These are phyloP conservation scores for Ascoidea rubescens DNA, from an alignment of 805 yeast species.

Conservation along the genomic window DNA sequence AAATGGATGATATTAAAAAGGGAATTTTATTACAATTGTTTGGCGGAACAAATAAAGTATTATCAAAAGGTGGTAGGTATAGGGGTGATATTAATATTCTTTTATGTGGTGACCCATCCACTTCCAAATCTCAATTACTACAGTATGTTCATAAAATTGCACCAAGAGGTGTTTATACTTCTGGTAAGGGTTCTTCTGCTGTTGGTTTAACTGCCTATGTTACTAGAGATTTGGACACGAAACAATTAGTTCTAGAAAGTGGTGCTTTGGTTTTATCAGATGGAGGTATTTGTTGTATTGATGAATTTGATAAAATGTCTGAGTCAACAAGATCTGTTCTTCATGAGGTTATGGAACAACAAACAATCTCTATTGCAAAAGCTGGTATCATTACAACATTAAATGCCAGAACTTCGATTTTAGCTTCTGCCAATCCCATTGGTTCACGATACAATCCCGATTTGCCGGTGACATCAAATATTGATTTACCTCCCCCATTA, in stretches of 20 bases:
- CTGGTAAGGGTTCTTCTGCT: conserved; percentile 98
- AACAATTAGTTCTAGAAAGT: conserved; percentile 82
- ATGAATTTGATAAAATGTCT: conserved; percentile 96
- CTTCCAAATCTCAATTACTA: conserved; percentile 87
- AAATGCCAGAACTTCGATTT: conserved; percentile 89
- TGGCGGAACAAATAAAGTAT: conserved; percentile 88
- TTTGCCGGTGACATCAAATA: conserved; percentile 86
- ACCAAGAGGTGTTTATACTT: conserved; percentile 94
- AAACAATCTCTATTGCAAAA: conserved; percentile 93
- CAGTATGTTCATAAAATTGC: conserved; percentile 96
- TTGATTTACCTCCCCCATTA: conserved; percentile 93
- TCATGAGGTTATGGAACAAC: conserved; percentile 99
- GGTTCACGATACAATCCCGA: conserved; percentile 93
- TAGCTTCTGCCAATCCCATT: conserved; percentile 96
- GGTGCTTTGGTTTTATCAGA: conserved; percentile 96
- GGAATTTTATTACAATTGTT: conserved; percentile 86
- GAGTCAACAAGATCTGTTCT: conserved; percentile 88
- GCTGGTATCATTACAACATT: conserved; percentile 97
- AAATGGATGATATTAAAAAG: conserved; percentile 92
- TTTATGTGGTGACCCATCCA: conserved; percentile 96
- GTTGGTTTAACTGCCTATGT: conserved; percentile 97
- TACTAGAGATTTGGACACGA: conserved; percentile 87
- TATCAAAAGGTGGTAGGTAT: conserved; percentile 82
- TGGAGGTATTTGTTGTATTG: conserved; percentile 98
- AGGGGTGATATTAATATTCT: conserved; percentile 91